Base-by-base conservation (phyloP, 495 filamentous ascomycete species). In the Aspergillus affinis region DNA sequence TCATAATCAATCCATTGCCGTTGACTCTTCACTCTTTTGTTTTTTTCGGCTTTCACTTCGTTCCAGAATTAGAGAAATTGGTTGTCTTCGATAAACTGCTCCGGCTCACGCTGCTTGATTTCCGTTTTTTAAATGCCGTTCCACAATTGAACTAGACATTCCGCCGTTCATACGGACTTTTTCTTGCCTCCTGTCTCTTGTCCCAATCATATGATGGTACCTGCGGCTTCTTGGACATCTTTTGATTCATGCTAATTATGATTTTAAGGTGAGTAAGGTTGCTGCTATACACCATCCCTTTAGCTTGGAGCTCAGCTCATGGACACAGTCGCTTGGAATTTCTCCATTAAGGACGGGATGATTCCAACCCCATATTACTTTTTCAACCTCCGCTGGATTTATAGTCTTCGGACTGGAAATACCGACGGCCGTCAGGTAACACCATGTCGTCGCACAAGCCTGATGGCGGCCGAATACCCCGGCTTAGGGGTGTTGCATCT, bases 361-460 rank as follows among this genome's bases (percentile, higher is more conserved):
- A 72, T 72, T 75, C 58, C 61, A 66, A 55, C 44, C 56, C 59
- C 54, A 65, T 62, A 63, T 61, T 54, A 59, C 26, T 61, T 23
- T 20, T 27, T 51, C 55, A 63, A 64, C 61, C 58, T 64, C 58
- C 53, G 65, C 50, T 69, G 49, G 54, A 71, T 65, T 51, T 61
- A 59, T 70, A 58, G 63, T 68, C 65, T 65, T 58, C 64, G 62
- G 54, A 68, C 64, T 71, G 68, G 55, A 73, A 54, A 62, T 60
- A 60, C 64, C 60, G 61, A 65, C 57, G 66, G 49, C 59, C 63
- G 36, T 61, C 57, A 58, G 57, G 61, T 74, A 65, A 56, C 66
- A 72, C 70, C 56, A 76, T 78, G 72, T 65, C 65, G 67, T 77
- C 68, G 61, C 55, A 78, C 66, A 73, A 69, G 66, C 57, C 62